Evolutionary conservation across 2,329 filamentous ascomycete species (phyloP).

Genomic region (Fusarium liriodendri): DNA sequence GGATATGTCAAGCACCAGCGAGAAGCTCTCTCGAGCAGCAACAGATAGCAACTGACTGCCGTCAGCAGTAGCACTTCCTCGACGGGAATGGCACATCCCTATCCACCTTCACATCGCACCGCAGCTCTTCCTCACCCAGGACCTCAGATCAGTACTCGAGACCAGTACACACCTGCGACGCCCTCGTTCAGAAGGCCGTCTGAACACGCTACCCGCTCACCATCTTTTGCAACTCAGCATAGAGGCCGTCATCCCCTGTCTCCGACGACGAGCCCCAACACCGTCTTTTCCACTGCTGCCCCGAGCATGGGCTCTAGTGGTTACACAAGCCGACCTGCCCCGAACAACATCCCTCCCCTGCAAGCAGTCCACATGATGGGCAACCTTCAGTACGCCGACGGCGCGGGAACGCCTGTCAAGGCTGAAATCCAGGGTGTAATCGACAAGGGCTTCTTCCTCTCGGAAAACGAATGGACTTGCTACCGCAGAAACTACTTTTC

Average conservation of each 20-base stretch:
- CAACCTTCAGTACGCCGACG: constrained; percentile 70
- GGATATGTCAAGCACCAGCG: constrained; percentile 5
- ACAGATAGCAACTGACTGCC: constrained; percentile 35
- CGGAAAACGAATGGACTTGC: constrained; percentile 89
- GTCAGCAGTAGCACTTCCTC: constrained; percentile 60
- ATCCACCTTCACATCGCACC: constrained; percentile 55
- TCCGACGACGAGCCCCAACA: constrained; percentile 62
- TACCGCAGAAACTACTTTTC: constrained; percentile 94
- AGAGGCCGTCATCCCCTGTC: constrained; percentile 65
- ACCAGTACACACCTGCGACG: constrained; percentile 64
- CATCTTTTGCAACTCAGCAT: constrained; percentile 58
- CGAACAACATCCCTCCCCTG: constrained; percentile 64
- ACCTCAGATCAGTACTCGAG: constrained; percentile 61
- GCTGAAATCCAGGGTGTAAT: constrained; percentile 83
- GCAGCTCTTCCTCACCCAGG: constrained; percentile 64
- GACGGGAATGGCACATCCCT: constrained; percentile 69
- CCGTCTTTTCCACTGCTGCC: constrained; percentile 55
- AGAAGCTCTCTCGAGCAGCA: constrained; percentile 9
- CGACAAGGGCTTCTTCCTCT: constrained; percentile 88
- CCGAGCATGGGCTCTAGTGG: constrained; percentile 63
- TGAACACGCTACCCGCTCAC: constrained; percentile 63
- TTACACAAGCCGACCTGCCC: constrained; percentile 47
- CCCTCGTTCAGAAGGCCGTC: constrained; percentile 62
- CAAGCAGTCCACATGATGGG: constrained; percentile 63
- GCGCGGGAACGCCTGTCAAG: constrained; percentile 63